Conservation (phyloP, 768 basidiomycete species). For the Mycena indigotica region DNA sequence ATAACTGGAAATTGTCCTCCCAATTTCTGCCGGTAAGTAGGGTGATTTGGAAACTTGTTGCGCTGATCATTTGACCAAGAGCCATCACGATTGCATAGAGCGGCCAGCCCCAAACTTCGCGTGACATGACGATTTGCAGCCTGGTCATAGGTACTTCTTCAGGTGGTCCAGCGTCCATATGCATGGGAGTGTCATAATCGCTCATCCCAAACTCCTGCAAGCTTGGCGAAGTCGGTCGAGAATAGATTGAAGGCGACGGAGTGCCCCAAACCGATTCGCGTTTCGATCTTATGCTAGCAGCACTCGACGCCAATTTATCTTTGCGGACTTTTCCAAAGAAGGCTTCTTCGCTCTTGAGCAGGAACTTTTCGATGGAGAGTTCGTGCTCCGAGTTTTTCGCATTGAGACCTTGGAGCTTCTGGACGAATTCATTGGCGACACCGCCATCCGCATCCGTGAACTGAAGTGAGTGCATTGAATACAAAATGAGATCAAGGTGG, state of each 20-base stretch:
- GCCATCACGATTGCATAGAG: constrained; percentile 89
- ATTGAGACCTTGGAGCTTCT: constrained; percentile 75
- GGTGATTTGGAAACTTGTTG: constrained; percentile 94
- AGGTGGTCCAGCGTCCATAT: constrained; percentile 51
- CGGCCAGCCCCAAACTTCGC: constrained; percentile 85
- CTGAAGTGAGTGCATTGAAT: constrained; percentile 41
- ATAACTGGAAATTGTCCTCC: constrained; percentile 78
- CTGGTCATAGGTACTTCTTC: constrained; percentile 79
- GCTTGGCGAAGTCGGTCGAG: constrained; percentile 71
- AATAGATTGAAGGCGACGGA: constrained; percentile 63
- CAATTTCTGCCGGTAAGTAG: constrained; percentile 85
- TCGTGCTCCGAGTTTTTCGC: constrained; percentile 90
- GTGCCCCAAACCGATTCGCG: constrained; percentile 85
- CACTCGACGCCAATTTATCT: constrained; percentile 77
- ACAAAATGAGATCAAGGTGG: constrained; percentile 3
- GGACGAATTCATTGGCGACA: constrained; percentile 86
- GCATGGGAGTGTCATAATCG: constrained; percentile 47
- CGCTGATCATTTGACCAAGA: constrained; percentile 85
- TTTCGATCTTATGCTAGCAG: constrained; percentile 74
- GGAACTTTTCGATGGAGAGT: constrained; percentile 87
- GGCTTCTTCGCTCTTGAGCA: constrained; percentile 88
- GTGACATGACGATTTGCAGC: constrained; percentile 80
- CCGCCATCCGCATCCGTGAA: constrained; percentile 95
- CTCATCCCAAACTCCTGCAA: constrained; percentile 48
- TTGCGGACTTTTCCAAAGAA: constrained; percentile 91